Conservation (phyloP, 805 yeast genomes). For the Ogataea naganishii region DNA sequence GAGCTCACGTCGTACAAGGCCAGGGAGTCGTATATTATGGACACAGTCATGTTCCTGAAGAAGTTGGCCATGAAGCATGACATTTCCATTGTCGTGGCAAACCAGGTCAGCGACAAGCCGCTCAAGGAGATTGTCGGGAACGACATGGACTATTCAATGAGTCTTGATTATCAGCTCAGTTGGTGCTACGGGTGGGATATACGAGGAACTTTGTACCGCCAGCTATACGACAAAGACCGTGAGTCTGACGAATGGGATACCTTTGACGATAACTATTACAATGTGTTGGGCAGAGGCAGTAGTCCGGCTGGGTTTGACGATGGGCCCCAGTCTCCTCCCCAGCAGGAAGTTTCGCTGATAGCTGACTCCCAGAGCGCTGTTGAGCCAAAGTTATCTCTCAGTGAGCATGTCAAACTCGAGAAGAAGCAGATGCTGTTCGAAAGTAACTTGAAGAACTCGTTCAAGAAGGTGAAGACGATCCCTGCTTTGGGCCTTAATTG, state of each 20-base stretch:
- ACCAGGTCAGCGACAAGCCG: constrained; percentile 70
- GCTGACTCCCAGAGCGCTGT: not conserved
- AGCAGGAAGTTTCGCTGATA: not conserved
- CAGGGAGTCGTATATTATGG: constrained; percentile 33
- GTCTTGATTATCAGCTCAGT: constrained; percentile 58
- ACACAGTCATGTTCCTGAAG: constrained; percentile 38
- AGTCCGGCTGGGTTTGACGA: constrained; percentile 13
- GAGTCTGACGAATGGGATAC: constrained; percentile 8
- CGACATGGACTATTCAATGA: constrained; percentile 27
- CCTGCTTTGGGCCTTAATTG: constrained; percentile 52
- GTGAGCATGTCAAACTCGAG: constrained; percentile 16
- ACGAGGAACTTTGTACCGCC: constrained; percentile 21
- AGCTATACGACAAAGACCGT: constrained; percentile 11
- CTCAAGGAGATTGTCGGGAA: constrained; percentile 21
- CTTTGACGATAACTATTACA: constrained; percentile 13
- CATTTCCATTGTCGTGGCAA: constrained; percentile 61
- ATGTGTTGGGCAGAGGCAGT: constrained; percentile 5
- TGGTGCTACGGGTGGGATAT: constrained; percentile 71
- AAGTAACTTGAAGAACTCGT: constrained; percentile 21
- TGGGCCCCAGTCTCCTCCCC: constrained; percentile 16
- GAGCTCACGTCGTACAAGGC: constrained; percentile 38
- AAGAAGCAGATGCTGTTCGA: constrained; percentile 19
- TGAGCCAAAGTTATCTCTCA: constrained; percentile 15
- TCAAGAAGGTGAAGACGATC: constrained; percentile 23
- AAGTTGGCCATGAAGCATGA: constrained; percentile 35